Conservation (phyloP, 2,329 filamentous ascomycete genomes). For the Sporothrix sp. region DNA sequence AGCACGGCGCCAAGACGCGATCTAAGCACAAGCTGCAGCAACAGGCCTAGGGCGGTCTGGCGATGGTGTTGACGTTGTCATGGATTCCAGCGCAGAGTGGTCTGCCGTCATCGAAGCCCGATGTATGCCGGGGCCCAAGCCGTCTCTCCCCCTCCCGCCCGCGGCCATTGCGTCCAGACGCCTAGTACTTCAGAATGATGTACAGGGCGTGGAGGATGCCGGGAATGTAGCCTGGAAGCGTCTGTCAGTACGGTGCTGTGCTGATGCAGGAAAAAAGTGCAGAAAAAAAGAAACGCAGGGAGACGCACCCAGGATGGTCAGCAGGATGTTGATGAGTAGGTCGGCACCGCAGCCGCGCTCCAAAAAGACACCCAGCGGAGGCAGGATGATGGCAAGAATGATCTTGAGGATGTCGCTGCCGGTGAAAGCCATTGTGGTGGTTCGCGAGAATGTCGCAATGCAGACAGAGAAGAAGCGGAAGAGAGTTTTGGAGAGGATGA, state of each 20-base stretch:
- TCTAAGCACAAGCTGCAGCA: background rate
- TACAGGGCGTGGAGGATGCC: slow-evolving; percentile 91
- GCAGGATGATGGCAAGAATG: slow-evolving; percentile 81
- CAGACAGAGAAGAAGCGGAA: no score
- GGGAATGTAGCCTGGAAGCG: slow-evolving; percentile 47
- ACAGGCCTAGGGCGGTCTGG: background rate
- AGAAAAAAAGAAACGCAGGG: background rate
- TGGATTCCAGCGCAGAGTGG: background rate
- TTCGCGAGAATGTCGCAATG: background rate
- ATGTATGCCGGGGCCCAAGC: no score
- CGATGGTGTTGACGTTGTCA: background rate
- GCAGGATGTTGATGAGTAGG: slow-evolving; percentile 83
- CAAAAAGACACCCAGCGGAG: slow-evolving; percentile 86
- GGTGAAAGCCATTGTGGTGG: slow-evolving; percentile 47
- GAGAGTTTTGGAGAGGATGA: no score
- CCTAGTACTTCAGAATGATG: slow-evolving; percentile 82
- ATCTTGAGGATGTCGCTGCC: slow-evolving; percentile 53
- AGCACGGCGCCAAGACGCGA: slow-evolving; percentile 1
- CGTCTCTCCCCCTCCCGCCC: background rate
- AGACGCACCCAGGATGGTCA: slow-evolving; percentile 58
- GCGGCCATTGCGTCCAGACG: background rate
- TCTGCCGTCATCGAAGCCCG: background rate
- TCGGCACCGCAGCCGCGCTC: slow-evolving; percentile 83
- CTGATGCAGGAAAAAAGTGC: no score
- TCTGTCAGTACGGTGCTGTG: background rate